Conservation (phyloP, 1,284 basidiomycete genomes). For the Marasmius oreades region DNA sequence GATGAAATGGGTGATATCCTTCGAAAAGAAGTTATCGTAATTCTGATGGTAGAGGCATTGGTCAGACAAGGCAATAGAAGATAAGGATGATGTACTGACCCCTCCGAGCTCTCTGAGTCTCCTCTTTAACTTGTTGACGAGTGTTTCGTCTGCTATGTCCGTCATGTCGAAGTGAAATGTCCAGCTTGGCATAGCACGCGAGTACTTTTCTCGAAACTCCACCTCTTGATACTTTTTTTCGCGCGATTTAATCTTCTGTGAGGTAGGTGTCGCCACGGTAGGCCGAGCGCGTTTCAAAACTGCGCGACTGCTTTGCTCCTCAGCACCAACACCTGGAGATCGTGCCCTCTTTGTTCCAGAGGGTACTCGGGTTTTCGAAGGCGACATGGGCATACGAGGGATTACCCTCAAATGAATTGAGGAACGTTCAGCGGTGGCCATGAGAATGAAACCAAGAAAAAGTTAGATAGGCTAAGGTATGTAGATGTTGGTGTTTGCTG, state of each 20-base stretch:
- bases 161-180: constrained; percentile 84
- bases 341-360: constrained; percentile 50
- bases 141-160: constrained; percentile 44
- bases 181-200: constrained; percentile 78
- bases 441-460: constrained; percentile 12
- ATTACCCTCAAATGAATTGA: constrained; percentile 29
- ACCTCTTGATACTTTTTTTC: constrained; percentile 59
- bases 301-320: constrained; percentile 31
- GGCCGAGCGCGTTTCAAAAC: constrained; percentile 27
- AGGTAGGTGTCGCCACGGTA: constrained; percentile 14
- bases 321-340: constrained; percentile 51
- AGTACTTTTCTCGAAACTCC: constrained; percentile 84
- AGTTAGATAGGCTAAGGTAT: not conserved
- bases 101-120: constrained; percentile 70
- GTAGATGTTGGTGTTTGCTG: constrained; percentile 1
- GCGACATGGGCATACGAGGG: constrained; percentile 28
- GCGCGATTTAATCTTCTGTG: constrained; percentile 19
- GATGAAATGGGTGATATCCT: constrained; percentile 83
- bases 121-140: constrained; percentile 45
- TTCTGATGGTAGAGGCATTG: constrained; percentile 37
- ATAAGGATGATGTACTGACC: constrained; percentile 48
- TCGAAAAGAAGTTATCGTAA: constrained; percentile 86
- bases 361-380: constrained; percentile 21
- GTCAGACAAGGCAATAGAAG: not conserved
- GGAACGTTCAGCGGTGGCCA: constrained; percentile 22